These are phyloP conservation scores for Aspergillus eucalypticola DNA, from an alignment of 2,329 filamentous ascomycete species.

Conservation along the genomic window DNA sequence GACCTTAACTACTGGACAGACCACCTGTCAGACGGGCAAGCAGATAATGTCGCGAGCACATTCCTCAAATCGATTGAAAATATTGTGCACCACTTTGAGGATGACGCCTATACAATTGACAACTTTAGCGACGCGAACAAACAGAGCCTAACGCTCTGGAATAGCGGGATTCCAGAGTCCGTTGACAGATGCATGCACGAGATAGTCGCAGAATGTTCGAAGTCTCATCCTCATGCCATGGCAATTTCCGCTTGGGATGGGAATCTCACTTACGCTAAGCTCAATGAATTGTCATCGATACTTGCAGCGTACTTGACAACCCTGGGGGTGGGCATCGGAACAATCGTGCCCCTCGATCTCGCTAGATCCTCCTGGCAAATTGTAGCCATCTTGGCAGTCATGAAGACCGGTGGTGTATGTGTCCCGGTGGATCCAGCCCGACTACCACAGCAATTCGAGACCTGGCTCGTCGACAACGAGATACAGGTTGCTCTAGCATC, in stretches of 20 bases:
- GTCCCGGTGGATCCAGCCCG: slow-evolving; percentile 40
- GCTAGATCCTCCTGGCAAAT: slow-evolving; percentile 33
- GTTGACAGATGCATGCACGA: slow-evolving; percentile 33
- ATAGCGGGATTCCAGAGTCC: slow-evolving; percentile 23
- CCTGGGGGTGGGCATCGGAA: slow-evolving; percentile 30
- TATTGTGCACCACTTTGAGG: slow-evolving; percentile 40
- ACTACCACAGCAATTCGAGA: slow-evolving; percentile 36
- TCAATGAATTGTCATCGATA: slow-evolving; percentile 34
- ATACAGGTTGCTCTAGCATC: slow-evolving; percentile 45
- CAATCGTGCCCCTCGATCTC: slow-evolving; percentile 30
- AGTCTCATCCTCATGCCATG: slow-evolving; percentile 23
- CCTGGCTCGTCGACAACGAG: slow-evolving; percentile 40
- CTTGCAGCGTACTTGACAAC: slow-evolving; percentile 33
- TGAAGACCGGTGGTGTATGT: slow-evolving; percentile 34
- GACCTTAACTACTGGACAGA: slow-evolving; percentile 47
- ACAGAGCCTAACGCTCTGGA: slow-evolving; percentile 33
- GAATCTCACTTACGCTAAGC: slow-evolving; percentile 34
- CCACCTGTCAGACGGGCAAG: slow-evolving; percentile 41
- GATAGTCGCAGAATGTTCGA: slow-evolving; percentile 27
- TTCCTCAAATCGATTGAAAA: slow-evolving; percentile 41
- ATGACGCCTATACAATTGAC: slow-evolving; percentile 36
- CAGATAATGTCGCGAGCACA: slow-evolving; percentile 39
- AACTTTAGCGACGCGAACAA: slow-evolving; percentile 41
- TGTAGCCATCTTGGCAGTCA: slow-evolving; percentile 31
- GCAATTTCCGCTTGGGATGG: slow-evolving; percentile 39